A percentile compares a stretch with the other conserved stretches of the same genome.
phyloP scores from a whole-genome alignment of 2,329 filamentous ascomycete species.

The Ophioceras dolichostomum region DNA sequence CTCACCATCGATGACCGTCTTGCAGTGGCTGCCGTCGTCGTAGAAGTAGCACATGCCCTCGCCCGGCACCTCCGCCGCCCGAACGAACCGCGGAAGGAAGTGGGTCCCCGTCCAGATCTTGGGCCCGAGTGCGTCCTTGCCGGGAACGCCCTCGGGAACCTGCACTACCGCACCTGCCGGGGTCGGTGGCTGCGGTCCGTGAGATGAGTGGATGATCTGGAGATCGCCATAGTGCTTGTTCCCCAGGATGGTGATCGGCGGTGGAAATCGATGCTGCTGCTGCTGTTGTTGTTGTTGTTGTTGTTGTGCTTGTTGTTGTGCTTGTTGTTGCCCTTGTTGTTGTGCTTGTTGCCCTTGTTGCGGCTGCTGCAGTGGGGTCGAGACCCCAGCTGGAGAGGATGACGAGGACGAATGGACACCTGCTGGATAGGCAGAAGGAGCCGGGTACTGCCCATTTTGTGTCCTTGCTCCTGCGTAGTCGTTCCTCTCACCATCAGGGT shows the following conservation, averaged over 20 bases:
- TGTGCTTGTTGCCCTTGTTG: constrained; percentile 4
- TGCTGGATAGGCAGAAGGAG: too few species aligned
- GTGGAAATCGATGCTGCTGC: too few species aligned
- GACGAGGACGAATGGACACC: too few species aligned
- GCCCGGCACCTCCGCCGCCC: constrained; percentile 55
- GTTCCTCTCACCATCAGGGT: constrained; percentile 24
- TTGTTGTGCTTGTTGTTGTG: too few species aligned
- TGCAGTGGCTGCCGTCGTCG: constrained; percentile 73
- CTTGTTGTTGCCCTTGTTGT: neutral
- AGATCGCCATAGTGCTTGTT: too few species aligned
- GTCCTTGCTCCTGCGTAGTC: constrained; percentile 30
- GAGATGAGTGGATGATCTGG: constrained; percentile 9
- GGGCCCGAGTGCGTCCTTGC: constrained; percentile 50
- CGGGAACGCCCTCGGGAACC: constrained; percentile 31
- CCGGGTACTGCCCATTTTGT: constrained; percentile 1
- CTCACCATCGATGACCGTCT: constrained; percentile 74
- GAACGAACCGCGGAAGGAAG: constrained; percentile 53
- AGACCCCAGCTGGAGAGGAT: too few species aligned
- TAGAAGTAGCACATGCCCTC: constrained; percentile 79
- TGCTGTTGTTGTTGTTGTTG: constrained; percentile 3
- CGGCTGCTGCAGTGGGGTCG: too few species aligned
- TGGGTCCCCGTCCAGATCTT: constrained; percentile 60
- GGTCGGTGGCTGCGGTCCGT: constrained; percentile 16
- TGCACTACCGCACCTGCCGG: constrained; percentile 16
- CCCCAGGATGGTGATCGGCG: too few species aligned